Evolutionary conservation across 208 protist genomes (phyloP).

Genomic region (Wallacemonas sp.): DNA sequence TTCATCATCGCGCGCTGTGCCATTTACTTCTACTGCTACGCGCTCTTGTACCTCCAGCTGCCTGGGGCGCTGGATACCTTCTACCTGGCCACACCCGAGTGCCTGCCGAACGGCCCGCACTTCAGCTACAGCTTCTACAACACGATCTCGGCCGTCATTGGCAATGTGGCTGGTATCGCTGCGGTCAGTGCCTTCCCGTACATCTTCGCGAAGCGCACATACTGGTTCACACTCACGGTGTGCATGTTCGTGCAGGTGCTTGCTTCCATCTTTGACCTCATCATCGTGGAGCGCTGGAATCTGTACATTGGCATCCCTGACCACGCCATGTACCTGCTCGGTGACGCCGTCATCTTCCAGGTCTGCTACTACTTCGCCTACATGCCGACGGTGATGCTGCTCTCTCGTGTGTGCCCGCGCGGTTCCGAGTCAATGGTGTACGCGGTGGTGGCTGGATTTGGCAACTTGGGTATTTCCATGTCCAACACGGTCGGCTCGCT

Average conservation of each 20-base stretch:
- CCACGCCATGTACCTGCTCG: constrained; percentile 64
- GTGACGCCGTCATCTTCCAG: constrained; percentile 55
- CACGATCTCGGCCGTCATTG: constrained; percentile 42
- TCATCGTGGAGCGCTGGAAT: too few species aligned
- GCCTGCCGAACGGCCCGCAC: constrained; percentile 33
- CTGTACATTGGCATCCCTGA: too few species aligned
- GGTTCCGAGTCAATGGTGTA: constrained; percentile 67
- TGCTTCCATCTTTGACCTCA: constrained; percentile 42
- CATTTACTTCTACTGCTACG: constrained; percentile 38
- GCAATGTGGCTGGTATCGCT: constrained; percentile 25
- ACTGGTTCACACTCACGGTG: constrained; percentile 34
- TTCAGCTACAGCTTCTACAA: constrained; percentile 64
- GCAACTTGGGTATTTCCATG: constrained; percentile 52
- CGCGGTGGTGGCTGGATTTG: constrained; percentile 64
- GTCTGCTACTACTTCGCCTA: constrained; percentile 53
- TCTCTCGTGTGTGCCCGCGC: constrained; percentile 70
- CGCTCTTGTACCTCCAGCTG: constrained; percentile 32
- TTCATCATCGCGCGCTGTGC: constrained; percentile 49
- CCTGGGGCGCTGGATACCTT: constrained; percentile 33
- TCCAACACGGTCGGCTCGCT: constrained; percentile 27
- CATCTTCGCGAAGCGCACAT: constrained; percentile 45
- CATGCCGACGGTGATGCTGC: constrained; percentile 68
- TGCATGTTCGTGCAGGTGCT: constrained; percentile 24
- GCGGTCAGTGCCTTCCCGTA: constrained; percentile 43
- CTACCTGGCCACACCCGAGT: constrained; percentile 39